phyloP scores from a whole-genome alignment of 257 asterid genomes.

The Linderniella brevidens region DNA sequence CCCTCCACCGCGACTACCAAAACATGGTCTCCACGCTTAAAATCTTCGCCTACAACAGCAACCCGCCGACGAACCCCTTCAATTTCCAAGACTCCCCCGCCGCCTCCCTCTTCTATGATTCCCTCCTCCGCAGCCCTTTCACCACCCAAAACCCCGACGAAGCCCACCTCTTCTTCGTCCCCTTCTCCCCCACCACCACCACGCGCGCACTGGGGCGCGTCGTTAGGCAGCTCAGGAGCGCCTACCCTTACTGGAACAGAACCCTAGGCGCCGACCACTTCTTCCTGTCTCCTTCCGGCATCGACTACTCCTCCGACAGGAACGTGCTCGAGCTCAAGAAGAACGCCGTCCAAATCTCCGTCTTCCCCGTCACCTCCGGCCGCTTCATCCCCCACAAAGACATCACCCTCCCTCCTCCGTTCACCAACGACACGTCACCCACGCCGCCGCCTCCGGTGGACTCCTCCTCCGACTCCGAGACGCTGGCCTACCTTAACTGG shows the following conservation, averaged over 20 bases:
- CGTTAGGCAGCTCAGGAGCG: conserved; percentile 32
- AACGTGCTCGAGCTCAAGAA: conserved; percentile 79
- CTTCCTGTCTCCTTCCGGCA: conserved; percentile 46
- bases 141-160: conserved; percentile 38
- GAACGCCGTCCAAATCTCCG: conserved; percentile 55
- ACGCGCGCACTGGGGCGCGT: conserved; percentile 51
- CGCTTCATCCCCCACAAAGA: conserved; percentile 74
- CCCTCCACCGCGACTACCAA: conserved; percentile 37
- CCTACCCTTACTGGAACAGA: conserved; percentile 65
- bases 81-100: conserved; percentile 22
- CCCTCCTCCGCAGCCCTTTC: conserved; percentile 42
- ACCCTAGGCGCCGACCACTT: conserved; percentile 95
- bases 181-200: conserved; percentile 48
- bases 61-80: conserved; percentile 21
- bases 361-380: conserved; percentile 61
- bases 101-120: conserved; percentile 38
- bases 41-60: conserved; percentile 34
- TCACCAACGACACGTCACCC: background rate
- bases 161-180: conserved; percentile 73
- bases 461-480: conserved; percentile 7
- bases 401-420: conserved; percentile 42
- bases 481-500: conserved; percentile 45
- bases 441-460: conserved; percentile 11
- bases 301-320: conserved; percentile 58
- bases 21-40: conserved; percentile 47